Evolutionary conservation across 345 rosid species (phyloP).

Genomic region (Salix caprea): DNA sequence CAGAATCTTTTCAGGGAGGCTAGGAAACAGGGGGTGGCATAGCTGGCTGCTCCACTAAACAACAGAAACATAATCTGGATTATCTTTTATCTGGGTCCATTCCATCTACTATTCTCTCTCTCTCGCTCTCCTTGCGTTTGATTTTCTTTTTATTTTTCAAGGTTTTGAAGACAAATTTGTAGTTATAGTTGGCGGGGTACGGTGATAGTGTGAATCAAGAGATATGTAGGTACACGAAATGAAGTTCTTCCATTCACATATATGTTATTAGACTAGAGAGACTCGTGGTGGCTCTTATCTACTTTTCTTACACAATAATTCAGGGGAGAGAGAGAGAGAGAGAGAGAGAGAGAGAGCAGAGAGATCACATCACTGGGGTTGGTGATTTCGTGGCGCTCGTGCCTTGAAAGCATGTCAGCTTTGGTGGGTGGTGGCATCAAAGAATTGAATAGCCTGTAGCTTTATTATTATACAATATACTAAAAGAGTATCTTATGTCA

Average conservation of each 20-base stretch:
- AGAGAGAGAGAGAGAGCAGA: too few relatives aligned
- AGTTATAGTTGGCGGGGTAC: slow-evolving; percentile 17
- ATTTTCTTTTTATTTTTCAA: slow-evolving; percentile 7
- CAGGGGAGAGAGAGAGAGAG: slow-evolving; percentile 2
- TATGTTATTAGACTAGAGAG: neutral
- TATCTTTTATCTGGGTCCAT: neutral
- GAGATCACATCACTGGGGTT: slow-evolving; percentile 25
- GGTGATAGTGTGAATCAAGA: slow-evolving; percentile 5
- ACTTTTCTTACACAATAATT: slow-evolving; percentile 22
- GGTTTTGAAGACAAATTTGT: slow-evolving; percentile 12
- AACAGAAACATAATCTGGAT: slow-evolving; percentile 21
- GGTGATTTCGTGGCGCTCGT: slow-evolving; percentile 18
- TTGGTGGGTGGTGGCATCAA: slow-evolving; percentile 23
- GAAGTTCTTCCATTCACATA: neutral
- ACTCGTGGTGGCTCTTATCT: neutral
- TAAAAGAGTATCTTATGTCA: too few relatives aligned
- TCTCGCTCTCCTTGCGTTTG: neutral
- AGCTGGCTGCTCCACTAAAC: slow-evolving; percentile 34
- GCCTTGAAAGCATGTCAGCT: slow-evolving; percentile 30
- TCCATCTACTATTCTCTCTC: neutral
- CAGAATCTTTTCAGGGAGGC: slow-evolving; percentile 13
- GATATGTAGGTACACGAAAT: neutral
- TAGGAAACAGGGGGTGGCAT: neutral
- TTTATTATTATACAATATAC: too few relatives aligned
- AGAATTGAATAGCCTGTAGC: too few relatives aligned